Evolutionary conservation across 306 rosid species (phyloP).

Genomic region (Trichosanthes cucumerina): DNA sequence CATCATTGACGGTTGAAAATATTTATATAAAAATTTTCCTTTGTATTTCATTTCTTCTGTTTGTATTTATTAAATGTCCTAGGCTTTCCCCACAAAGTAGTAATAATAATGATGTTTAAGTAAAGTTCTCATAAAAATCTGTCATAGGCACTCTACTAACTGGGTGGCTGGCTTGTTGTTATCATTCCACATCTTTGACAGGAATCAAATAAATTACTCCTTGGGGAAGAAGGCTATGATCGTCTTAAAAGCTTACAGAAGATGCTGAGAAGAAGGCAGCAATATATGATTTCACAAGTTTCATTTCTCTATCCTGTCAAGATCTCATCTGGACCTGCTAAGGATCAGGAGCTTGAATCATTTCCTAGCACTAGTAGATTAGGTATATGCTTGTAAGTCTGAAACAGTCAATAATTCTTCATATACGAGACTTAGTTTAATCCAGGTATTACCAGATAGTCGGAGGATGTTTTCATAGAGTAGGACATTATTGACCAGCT

Average conservation of each 20-base stretch:
- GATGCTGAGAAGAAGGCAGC: constrained; percentile 70
- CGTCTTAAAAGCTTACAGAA: constrained; percentile 47
- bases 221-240: constrained; percentile 58
- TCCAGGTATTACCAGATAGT: background rate
- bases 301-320: constrained; percentile 80
- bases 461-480: background rate
- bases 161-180: background rate
- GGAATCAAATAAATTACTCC: constrained; percentile 50
- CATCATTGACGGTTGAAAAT: background rate
- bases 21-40: background rate
- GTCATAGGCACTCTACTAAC: background rate
- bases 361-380: constrained; percentile 56
- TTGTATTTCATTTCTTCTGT: background rate
- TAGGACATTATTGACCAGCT: background rate
- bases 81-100: background rate
- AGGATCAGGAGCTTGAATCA: constrained; percentile 91
- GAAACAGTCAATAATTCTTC: background rate
- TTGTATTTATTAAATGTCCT: background rate
- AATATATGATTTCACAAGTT: constrained; percentile 67
- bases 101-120: background rate
- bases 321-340: constrained; percentile 60
- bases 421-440: background rate
- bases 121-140: background rate
- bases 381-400: constrained; percentile 34
- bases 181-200: constrained; percentile 14